Evolutionary conservation across 257 asterid genomes (phyloP), one percentile per base, ranked within the genome.

Genomic region (Mentha longifolia): DNA sequence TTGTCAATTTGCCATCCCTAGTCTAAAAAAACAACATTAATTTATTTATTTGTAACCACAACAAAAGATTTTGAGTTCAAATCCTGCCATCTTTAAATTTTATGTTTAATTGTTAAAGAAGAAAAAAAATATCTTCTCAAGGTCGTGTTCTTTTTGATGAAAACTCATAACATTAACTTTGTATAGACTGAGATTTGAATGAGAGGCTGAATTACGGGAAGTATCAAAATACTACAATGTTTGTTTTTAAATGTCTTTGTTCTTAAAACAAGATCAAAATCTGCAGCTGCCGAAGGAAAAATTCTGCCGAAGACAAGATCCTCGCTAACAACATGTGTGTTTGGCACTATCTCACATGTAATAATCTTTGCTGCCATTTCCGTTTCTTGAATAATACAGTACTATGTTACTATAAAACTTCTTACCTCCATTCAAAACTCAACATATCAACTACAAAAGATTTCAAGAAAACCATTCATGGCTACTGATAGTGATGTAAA

Each of bases 401-500:
- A 22, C 31, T 28, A 28, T 28, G 8, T 35, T 57, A n/a, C n/a
- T n/a, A 49, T 65, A 30, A 28, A 66, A 47, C 6, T 22, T 55
- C 59, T 31, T 31, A 45, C 6, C 46, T 14, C 7, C 37, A 10
- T 0, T 39, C 20, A 6, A 31, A 33, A 59, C 12, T 16, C 11
- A 68, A 49, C 25, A 22, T 22, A 22, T 22, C 25, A 22, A 2
- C 25, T 22, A 22, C 25, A 22, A 9, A 60, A 13, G 6, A 42
- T 25, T 22, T 64, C 33, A n/a, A 25, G 30, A 42, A 20, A 14
- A 60, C 19, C 10, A 51, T 37, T 33, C 0, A 67, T 74, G 78
- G 78, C 52, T 15, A 39, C 63, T 11, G 5, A 35, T 35, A 58
- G 68, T 13, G 79, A 61, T 15, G 67, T 76, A 39, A 70, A 70